Percentiles rank a stretch among this genome's conserved stretches.
These are phyloP conservation scores for Apiospora phragmitis DNA, from an alignment of 2,329 filamentous ascomycete genomes.

Conservation along the genomic window DNA sequence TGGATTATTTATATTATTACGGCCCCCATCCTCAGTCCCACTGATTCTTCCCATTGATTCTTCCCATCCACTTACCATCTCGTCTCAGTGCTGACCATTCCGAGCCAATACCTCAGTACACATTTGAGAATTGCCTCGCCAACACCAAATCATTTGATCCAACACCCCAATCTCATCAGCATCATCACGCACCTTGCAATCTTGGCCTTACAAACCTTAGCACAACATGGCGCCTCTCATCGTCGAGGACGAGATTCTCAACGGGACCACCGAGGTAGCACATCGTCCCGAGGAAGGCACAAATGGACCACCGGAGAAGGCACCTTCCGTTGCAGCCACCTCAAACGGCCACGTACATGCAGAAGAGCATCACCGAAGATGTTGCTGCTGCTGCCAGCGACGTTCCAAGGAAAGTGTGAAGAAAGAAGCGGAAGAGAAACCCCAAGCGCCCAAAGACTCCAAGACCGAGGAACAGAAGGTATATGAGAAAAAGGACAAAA, in stretches of 20 bases:
- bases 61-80: background rate
- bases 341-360: background rate
- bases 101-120: background rate
- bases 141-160: background rate
- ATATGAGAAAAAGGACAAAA: conserved; percentile 1
- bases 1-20: background rate
- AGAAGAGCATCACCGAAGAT: background rate
- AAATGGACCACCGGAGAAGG: background rate
- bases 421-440: background rate
- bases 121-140: background rate
- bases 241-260: background rate
- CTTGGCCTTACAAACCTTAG: background rate
- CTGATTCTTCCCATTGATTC: background rate
- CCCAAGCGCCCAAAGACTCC: background rate
- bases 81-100: background rate
- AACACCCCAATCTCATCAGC: background rate
- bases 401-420: background rate
- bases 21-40: background rate
- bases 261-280: background rate
- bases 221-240: background rate
- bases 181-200: background rate
- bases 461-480: conserved; percentile 11
- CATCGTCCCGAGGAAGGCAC: background rate
- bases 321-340: background rate
- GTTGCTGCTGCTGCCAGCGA: conserved; percentile 3